Evolutionary conservation across 805 yeast genomes (phyloP).

Genomic region (Starmerella cellae): DNA sequence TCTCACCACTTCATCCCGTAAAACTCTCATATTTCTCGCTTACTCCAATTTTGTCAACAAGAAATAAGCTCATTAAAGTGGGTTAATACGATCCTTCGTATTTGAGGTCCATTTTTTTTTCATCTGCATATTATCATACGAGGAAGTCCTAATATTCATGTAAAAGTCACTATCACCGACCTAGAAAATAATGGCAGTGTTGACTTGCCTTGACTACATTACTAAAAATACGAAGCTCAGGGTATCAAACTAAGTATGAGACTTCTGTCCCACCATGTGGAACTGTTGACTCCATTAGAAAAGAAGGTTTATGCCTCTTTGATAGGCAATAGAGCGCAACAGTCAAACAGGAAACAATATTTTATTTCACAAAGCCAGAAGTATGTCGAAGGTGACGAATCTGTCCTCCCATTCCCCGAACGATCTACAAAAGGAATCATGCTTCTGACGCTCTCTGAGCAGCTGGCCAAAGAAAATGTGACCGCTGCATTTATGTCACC

Average conservation of each 20-base stretch:
- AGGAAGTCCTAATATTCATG: too few relatives aligned
- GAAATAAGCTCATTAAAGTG: too few relatives aligned
- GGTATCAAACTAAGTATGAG: constrained; percentile 39
- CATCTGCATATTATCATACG: too few relatives aligned
- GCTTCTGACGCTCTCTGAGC: constrained; percentile 11
- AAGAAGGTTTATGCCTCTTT: constrained; percentile 6
- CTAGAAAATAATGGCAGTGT: too few relatives aligned
- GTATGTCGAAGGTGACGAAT: constrained; percentile 17
- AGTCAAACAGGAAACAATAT: background rate
- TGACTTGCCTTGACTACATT: background rate
- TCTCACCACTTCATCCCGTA: too few relatives aligned
- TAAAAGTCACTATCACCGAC: too few relatives aligned
- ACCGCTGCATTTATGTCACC: constrained; percentile 9
- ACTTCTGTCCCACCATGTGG: constrained; percentile 11
- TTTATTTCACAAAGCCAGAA: constrained; percentile 9
- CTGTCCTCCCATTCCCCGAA: constrained; percentile 19
- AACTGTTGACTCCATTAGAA: constrained; percentile 12
- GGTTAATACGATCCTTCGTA: too few relatives aligned
- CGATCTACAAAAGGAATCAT: constrained; percentile 15
- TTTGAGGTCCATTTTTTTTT: too few relatives aligned
- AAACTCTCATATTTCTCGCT: too few relatives aligned
- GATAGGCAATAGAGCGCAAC: constrained; percentile 1
- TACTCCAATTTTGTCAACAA: too few relatives aligned
- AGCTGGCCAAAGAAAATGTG: background rate
- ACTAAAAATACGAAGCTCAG: constrained; percentile 40